Evolutionary conservation across 805 yeast species (phyloP), one percentile per base, ranked within the genome.

Genomic region (Blastobotrys mokoenaii): DNA sequence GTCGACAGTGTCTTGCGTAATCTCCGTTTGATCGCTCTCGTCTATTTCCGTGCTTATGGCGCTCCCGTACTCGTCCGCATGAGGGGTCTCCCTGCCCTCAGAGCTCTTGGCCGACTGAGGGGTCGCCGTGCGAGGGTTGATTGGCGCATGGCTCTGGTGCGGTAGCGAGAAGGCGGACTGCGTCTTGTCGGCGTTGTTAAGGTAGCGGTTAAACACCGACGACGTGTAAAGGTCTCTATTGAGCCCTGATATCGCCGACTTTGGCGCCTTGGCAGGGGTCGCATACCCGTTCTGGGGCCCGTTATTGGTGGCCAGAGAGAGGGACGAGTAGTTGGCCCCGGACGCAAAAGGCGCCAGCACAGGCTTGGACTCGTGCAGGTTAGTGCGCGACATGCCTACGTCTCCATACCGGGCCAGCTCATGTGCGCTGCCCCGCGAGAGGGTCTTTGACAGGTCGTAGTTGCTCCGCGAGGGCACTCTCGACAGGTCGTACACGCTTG

Each of bases 1-100:
- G 11, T 39, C 38, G 8, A 52, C 48, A 10, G 50, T 49, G 10
- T 49, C 47, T 2, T 30, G 45, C 44, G 50, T 16, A 7, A 36
- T 7, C 29, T 36, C 17, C 25, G 10, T 11, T 6, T 12, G 9
- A n/a, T 32, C 16, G 9, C 16, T 5, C 18, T 17, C 38, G 5
- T 15, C 22, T 4, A 17, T 10, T 7, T 9, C 15, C 5, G 11
- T 17, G 38, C 38, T 35, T 9, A 35, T 14, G 38, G 22, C 18
- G n/a, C 38, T 35, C 20, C 12, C 22, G 14, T 35, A 14, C 15
- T 37, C 12, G 30, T 18, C 12, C 25, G 9, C 25, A 16, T 14
- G 7, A n/a, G 38, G 38, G 25, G 38, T 11, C 31, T 8, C 31
- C 14, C 20, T 4, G 38, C 38, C 6, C 7, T 34, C 14, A 32